Base-by-base conservation (phyloP, 2,329 filamentous ascomycete species). In the Chaetomiaceae sp. region DNA sequence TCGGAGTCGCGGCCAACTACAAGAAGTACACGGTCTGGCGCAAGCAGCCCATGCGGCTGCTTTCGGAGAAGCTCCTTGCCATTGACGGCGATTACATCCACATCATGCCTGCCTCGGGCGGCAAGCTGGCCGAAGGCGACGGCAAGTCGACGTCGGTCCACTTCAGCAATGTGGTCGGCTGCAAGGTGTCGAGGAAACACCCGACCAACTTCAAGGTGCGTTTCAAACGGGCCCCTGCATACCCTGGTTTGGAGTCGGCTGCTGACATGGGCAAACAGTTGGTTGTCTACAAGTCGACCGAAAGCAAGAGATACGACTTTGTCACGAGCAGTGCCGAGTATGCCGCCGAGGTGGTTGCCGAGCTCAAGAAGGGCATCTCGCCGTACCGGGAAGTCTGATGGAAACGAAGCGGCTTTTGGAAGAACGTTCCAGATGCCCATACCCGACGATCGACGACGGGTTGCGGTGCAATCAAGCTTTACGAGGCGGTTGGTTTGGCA, bases 31-130 rank as follows among this genome's bases (percentile, higher is more conserved):
- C 82, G 12, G 89, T 95, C 15, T 88, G 87, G 74, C 83, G 89
- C 59, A 89, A 91, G 69, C 88, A 91, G 69, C 85, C 87, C 8
- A 89, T 94, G 80, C 84, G 87, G 22, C 87, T 94, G 63, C 84
- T 87, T 64, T 88, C 88, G 56, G 87, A 91, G 62, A 82, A 88
- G 54, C 81, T 89, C 9, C 74, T 94, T 38, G 84, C 87, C 43
- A 89, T 95, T 60, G 89, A 92, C 63, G 88, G 88, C 55, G 89
- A 95, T 67, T 94, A 91, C 68, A 83, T 95, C 57, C 88, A 92
- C 69, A 90, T 95, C 63, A 86, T 90, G 79, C 88, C 89, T 23
- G 77, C 81, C 1, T 81, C 80, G 2, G 79, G 79, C 9, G 84
- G 84, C 34, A 88, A 87, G 66, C 72, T 83, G 53, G 79, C 82